Evolutionary conservation across 2,329 filamentous ascomycete species (phyloP).

Genomic region (Cladosporium velox): DNA sequence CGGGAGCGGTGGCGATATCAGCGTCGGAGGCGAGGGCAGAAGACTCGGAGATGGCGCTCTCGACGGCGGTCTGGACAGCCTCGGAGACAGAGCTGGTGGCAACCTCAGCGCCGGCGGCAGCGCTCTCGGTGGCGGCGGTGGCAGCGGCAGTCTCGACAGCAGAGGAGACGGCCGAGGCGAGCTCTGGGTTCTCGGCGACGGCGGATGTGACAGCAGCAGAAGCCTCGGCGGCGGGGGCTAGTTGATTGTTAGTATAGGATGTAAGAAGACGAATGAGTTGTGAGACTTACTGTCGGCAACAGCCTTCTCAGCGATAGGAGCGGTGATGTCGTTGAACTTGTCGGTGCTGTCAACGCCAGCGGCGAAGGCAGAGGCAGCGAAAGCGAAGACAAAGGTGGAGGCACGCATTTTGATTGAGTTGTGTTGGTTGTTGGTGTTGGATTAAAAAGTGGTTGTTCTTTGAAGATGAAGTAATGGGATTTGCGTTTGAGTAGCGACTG

Average conservation of each 20-base stretch:
- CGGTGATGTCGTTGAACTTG: constrained; percentile 15
- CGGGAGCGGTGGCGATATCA: neutral
- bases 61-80: constrained; percentile 11
- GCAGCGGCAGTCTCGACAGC: neutral
- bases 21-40: neutral
- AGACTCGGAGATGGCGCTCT: constrained; percentile 5
- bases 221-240: constrained; percentile 1
- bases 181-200: neutral
- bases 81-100: constrained; percentile 5
- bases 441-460: neutral
- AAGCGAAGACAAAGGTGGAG: constrained; percentile 22
- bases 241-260: neutral
- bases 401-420: constrained; percentile 23
- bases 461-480: neutral
- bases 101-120: constrained; percentile 1
- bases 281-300: neutral
- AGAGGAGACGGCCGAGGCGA: constrained; percentile 6
- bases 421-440: constrained; percentile 18
- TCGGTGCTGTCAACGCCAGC: constrained; percentile 13
- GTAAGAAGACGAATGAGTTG: neutral
- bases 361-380: constrained; percentile 21
- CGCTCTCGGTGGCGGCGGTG: constrained; percentile 1
- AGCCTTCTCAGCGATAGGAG: constrained; percentile 6
- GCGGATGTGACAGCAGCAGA: constrained; percentile 3
- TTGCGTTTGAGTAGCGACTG: constrained; percentile 20